phyloP scores from a whole-genome alignment of 2,329 filamentous ascomycete genomes.

The Fusarium anguioides region DNA sequence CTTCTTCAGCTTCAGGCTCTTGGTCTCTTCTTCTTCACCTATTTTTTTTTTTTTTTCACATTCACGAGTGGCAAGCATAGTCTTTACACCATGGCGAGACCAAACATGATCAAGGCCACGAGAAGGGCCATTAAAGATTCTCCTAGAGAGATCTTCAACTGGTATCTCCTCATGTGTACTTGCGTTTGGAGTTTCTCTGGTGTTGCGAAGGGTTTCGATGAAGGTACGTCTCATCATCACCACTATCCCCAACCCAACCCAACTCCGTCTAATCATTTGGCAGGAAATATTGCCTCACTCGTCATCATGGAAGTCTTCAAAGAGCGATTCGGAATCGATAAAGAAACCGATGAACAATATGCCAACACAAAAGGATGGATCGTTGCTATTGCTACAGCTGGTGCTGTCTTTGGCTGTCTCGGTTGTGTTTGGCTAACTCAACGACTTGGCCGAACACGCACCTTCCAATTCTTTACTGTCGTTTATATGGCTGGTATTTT shows the following conservation, averaged over 20 bases:
- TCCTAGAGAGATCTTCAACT: constrained; percentile 47
- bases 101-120: constrained; percentile 44
- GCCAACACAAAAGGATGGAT: constrained; percentile 49
- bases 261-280: background rate
- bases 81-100: constrained; percentile 22
- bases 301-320: constrained; percentile 47
- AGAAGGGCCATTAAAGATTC: constrained; percentile 42
- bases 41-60: background rate
- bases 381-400: constrained; percentile 47
- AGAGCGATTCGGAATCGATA: constrained; percentile 37
- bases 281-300: constrained; percentile 47
- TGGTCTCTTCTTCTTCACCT: background rate
- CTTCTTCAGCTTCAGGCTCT: background rate
- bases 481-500: constrained; percentile 52
- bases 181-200: constrained; percentile 47
- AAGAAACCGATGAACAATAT: constrained; percentile 42
- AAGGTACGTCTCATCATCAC: constrained; percentile 27
- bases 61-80: background rate
- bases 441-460: constrained; percentile 37
- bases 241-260: accelerated
- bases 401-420: constrained; percentile 47
- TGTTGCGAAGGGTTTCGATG: constrained; percentile 48
- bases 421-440: constrained; percentile 43
- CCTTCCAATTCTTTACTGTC: constrained; percentile 46
- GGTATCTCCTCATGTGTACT: constrained; percentile 43